A percentile compares a stretch with the other conserved stretches of the same genome.
Conservation (phyloP, 305 asterid species). For the Salvia sclarea region DNA sequence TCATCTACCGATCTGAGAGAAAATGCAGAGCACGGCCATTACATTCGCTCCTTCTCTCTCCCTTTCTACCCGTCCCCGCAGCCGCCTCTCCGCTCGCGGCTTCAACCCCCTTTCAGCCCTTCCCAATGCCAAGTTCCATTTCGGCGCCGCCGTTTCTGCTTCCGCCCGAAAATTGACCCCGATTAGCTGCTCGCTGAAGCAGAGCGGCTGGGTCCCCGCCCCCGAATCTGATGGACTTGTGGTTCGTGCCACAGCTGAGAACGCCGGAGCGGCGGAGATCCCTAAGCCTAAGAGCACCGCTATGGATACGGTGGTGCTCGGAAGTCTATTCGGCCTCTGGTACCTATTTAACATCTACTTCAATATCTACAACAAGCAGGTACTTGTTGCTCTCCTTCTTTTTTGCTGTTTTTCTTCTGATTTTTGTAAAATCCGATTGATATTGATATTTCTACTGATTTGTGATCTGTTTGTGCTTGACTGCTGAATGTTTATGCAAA, state of each 20-base stretch:
- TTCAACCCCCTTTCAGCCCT: slow-evolving; percentile 32
- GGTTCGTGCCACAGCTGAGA: slow-evolving; percentile 64
- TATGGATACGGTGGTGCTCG: slow-evolving; percentile 68
- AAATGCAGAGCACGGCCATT: slow-evolving; percentile 84
- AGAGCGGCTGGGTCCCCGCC: slow-evolving; percentile 52
- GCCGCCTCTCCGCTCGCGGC: slow-evolving; percentile 37
- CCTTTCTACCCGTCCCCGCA: slow-evolving; percentile 44
- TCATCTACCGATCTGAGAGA: slow-evolving; percentile 34
- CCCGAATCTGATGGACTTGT: slow-evolving; percentile 48
- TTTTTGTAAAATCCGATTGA: neutral
- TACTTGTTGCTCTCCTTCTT: slow-evolving; percentile 8
- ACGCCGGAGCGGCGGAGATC: slow-evolving; percentile 48
- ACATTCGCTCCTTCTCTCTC: slow-evolving; percentile 75
- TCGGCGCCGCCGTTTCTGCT: slow-evolving; percentile 10
- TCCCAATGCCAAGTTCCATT: slow-evolving; percentile 21
- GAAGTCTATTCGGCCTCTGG: slow-evolving; percentile 84
- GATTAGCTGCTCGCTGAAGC: slow-evolving; percentile 56
- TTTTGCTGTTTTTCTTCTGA: neutral
- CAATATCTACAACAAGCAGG: slow-evolving; percentile 96
- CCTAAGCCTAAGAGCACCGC: slow-evolving; percentile 47
- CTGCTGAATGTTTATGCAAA: neutral
- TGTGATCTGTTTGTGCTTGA: neutral
- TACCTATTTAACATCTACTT: slow-evolving; percentile 89
- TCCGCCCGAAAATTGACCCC: slow-evolving; percentile 33
- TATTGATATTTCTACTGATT: slow-evolving; percentile 2